phyloP scores from a whole-genome alignment of 495 filamentous ascomycete species.

The Talaromyces borbonicus region DNA sequence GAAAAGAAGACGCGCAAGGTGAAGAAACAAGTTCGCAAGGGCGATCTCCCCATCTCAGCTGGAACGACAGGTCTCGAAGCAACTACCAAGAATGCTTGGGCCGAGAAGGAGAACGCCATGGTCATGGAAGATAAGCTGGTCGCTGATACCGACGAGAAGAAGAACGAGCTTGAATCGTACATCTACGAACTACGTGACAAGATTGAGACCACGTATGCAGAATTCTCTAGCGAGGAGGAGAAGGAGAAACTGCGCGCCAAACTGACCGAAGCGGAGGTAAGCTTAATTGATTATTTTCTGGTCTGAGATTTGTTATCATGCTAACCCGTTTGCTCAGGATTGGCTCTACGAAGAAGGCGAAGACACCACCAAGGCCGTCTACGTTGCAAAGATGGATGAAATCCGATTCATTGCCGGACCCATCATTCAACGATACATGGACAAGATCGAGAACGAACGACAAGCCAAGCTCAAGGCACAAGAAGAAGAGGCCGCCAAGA shows the following conservation, averaged over 20 bases:
- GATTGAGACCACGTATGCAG: constrained; percentile 79
- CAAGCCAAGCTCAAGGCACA: constrained; percentile 62
- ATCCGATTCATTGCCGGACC: constrained; percentile 85
- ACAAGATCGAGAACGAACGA: constrained; percentile 86
- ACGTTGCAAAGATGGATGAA: constrained; percentile 91
- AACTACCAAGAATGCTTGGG: constrained; percentile 48
- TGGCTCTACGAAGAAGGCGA: constrained; percentile 99
- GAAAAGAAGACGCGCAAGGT: constrained; percentile 95
- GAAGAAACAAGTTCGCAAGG: constrained; percentile 99
- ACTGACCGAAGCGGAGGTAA: constrained; percentile 75
- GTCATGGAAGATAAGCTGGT: constrained; percentile 98
- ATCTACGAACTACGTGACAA: constrained; percentile 96
- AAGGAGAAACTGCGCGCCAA: constrained; percentile 74
- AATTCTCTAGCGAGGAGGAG: constrained; percentile 86
- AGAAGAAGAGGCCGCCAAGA: constrained; percentile 75
- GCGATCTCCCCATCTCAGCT: constrained; percentile 79
- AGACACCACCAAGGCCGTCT: constrained; percentile 86
- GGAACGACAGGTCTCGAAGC: constrained; percentile 73
- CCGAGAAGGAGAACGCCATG: constrained; percentile 83
- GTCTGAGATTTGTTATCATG: neutral
- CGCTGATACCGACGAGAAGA: constrained; percentile 96
- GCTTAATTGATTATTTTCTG: constrained; percentile 15
- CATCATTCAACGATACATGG: constrained; percentile 87
- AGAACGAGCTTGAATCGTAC: constrained; percentile 96
- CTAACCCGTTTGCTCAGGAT: constrained; percentile 51